Evolutionary conservation across 176 grass and related monocot species (phyloP), one percentile per base, ranked within the genome.

Genomic region (Musa beccarii): DNA sequence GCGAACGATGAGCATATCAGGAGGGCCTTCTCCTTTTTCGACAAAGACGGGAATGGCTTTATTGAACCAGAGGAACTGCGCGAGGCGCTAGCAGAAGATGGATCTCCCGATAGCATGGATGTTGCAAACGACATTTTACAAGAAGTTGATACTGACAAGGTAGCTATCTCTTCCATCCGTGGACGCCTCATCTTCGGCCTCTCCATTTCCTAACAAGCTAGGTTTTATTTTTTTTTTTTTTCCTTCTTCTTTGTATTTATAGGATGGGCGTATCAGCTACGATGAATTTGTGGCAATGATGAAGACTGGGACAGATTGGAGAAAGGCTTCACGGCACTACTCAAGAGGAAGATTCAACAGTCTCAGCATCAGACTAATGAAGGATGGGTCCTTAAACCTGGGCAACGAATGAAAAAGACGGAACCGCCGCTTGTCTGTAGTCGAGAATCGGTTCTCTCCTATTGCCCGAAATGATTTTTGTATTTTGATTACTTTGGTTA

Each of bases 211-310:
- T 74, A 68, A 79, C 34, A 73, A 66, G 43, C 20, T 67, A 66
- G 23, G 54, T 20, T 24, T 43, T 79, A 9, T 2, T 68, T 76
- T 76, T 24, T 55, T 24, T 55, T 2, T 75, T 81, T 12, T 25
- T 67, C 66, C 52, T 11, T 8, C 66, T 59, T 75, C 2, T 66
- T 50, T 73, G 15, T 76, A 53, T 77, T 62, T 81, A 78, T 61
- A 99, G 95, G 95, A 99, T 84, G 95, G 95, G 51, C 88, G 88
- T 68, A 99, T 99, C 56, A 99, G 95, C 73, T 99, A 94, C n/a
- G 91, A 99, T 9, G 95, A 99, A 83, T 99, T 99, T 70, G 89
- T 95, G 61, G 96, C 96, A 0, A 99, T 99, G 96, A 99, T 99
- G 96, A 99, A 99, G 76, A 99, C 95, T 0, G 95, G 95, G 54